phyloP scores from a whole-genome alignment of 2,329 filamentous ascomycete species.

The Neonectria hederae region DNA sequence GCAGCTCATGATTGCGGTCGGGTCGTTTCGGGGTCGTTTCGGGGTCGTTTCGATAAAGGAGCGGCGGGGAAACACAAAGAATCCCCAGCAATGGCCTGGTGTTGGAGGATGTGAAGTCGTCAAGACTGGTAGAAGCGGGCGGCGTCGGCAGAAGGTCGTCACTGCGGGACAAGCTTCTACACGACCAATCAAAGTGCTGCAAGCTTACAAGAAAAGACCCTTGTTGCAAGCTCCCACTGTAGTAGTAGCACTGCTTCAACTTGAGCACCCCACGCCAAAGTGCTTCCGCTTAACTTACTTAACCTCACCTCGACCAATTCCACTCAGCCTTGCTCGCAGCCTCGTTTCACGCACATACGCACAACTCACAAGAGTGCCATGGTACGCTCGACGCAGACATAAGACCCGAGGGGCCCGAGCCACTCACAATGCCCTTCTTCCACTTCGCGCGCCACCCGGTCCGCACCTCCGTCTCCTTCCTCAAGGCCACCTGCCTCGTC shows the following conservation, averaged over 20 bases:
- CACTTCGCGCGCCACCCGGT: constrained; percentile 53
- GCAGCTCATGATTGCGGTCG: constrained; percentile 48
- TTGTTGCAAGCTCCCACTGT: constrained; percentile 20
- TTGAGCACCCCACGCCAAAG: neutral
- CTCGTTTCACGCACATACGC: neutral
- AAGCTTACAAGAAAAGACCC: constrained; percentile 20
- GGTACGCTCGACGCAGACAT: neutral
- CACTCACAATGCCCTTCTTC: constrained; percentile 34
- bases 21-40: constrained; percentile 7
- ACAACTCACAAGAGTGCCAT: constrained; percentile 10
- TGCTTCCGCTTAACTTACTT: neutral
- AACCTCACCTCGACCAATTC: neutral
- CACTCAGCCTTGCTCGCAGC: neutral
- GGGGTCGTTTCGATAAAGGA: neutral
- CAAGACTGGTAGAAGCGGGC: constrained; percentile 29
- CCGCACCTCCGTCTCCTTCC: constrained; percentile 47
- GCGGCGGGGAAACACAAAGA: neutral
- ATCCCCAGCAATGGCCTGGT: constrained; percentile 23
- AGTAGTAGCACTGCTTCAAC: too few relatives aligned
- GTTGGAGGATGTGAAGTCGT: constrained; percentile 22
- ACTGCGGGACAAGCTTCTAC: constrained; percentile 25
- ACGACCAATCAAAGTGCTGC: constrained; percentile 28
- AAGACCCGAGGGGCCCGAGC: constrained; percentile 15
- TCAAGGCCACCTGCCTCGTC: constrained; percentile 53
- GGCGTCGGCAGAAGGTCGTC: constrained; percentile 39